Evolutionary conservation across 768 basidiomycete genomes (phyloP).

Genomic region (Pulveroboletus sp.): DNA sequence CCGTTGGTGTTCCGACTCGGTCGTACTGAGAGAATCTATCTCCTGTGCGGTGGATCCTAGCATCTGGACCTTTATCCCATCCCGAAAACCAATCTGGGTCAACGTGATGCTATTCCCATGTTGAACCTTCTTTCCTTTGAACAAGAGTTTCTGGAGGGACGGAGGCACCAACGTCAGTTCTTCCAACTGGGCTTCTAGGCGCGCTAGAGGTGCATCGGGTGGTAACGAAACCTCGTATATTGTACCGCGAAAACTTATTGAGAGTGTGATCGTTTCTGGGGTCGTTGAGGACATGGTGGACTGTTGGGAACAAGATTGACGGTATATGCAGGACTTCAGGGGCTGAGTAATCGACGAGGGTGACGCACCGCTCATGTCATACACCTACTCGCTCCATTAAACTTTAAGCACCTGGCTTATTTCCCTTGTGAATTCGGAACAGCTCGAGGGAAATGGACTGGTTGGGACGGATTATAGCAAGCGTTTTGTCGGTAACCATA

Average conservation of each 20-base stretch:
- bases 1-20: slow-evolving; percentile 54
- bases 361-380: not conserved
- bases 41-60: slow-evolving; percentile 62
- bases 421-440: no score
- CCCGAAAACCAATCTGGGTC: slow-evolving; percentile 50
- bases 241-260: slow-evolving; percentile 46
- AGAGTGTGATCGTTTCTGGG: slow-evolving; percentile 11
- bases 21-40: slow-evolving; percentile 47
- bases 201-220: slow-evolving; percentile 47
- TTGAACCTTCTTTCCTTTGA: slow-evolving; percentile 56
- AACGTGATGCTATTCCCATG: slow-evolving; percentile 31
- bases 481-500: no score
- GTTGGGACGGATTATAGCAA: no score
- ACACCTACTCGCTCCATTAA: no score
- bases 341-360: slow-evolving; percentile 14
- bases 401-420: no score
- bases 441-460: no score
- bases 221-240: slow-evolving; percentile 44
- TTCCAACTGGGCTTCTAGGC: slow-evolving; percentile 49
- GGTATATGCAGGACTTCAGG: not conserved
- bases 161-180: slow-evolving; percentile 64
- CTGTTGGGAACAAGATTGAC: not conserved
- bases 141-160: slow-evolving; percentile 64
- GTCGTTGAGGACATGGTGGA: slow-evolving; percentile 10
- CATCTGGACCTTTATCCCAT: slow-evolving; percentile 65